Evolutionary conservation across 306 rosid species (phyloP).

Genomic region (Begonia fuchsioides): DNA sequence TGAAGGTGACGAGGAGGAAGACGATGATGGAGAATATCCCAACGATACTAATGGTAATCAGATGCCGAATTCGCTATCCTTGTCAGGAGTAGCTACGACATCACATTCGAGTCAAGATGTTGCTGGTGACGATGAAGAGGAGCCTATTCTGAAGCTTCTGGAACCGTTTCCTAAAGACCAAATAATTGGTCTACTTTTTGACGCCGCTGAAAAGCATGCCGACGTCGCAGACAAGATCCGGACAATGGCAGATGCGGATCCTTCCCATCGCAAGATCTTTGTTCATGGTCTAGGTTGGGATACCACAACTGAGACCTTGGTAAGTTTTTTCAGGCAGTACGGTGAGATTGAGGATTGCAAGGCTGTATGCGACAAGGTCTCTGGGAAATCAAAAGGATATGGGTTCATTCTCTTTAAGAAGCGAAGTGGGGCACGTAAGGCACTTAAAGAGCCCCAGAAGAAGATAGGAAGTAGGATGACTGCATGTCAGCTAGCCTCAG

Average conservation of each 20-base stretch:
- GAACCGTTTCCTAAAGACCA: conserved; percentile 75
- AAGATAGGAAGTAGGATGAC: too few species aligned
- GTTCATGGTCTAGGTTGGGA: conserved; percentile 96
- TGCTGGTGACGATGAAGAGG: conserved; percentile 34
- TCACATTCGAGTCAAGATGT: too few species aligned
- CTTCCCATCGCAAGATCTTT: conserved; percentile 64
- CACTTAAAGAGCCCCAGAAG: too few species aligned
- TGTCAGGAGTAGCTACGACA: conserved; percentile 7
- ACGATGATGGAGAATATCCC: conserved; percentile 12
- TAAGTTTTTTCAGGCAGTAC: conserved; percentile 38
- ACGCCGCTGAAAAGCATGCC: too few species aligned
- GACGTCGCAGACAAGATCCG: too few species aligned
- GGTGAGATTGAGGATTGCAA: too few species aligned
- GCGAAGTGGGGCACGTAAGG: too few species aligned
- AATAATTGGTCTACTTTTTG: too few species aligned
- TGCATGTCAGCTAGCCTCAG: conserved; percentile 65
- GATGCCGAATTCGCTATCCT: conserved; percentile 1
- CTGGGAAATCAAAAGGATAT: too few species aligned
- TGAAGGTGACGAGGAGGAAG: conserved; percentile 32
- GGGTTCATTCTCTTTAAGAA: too few species aligned
- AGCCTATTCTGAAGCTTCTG: conserved; percentile 46
- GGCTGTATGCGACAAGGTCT: too few species aligned
- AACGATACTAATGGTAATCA: conserved; percentile 1
- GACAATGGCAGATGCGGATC: conserved; percentile 71
- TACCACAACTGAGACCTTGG: conserved; percentile 54